Conservation (phyloP, 129 eudicot genomes). For the Arctium minus region DNA sequence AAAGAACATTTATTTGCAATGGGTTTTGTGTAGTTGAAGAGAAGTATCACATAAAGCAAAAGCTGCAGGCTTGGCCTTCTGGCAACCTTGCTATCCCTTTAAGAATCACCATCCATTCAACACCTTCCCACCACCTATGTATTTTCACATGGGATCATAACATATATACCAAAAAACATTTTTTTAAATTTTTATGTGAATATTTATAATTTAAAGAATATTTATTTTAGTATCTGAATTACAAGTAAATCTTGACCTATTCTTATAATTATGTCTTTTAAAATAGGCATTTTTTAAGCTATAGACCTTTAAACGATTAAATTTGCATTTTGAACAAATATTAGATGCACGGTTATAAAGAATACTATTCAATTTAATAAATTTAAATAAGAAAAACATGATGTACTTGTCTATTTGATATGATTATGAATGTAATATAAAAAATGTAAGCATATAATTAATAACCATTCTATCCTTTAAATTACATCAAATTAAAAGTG, state of each 20-base stretch:
- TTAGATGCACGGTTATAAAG: not conserved
- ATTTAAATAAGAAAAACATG: not conserved
- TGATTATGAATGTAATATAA: not conserved
- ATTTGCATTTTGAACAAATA: not conserved
- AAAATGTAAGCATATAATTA: not conserved
- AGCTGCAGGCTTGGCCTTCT: slow-evolving; percentile 31
- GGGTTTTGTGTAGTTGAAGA: slow-evolving; percentile 29
- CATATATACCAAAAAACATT: too few species aligned
- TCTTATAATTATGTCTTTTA: too few species aligned
- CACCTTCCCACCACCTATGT: slow-evolving; percentile 6
- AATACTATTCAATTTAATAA: not conserved
- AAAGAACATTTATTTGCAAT: not conserved
- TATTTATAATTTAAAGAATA: too few species aligned
- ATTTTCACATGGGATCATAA: not conserved
- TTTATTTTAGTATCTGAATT: too few species aligned
- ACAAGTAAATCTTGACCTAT: too few species aligned
- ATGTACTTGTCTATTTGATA: not conserved
- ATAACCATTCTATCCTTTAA: not conserved
- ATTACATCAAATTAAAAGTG: not conserved
- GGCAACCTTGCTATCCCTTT: slow-evolving; percentile 46
- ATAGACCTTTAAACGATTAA: not conserved
- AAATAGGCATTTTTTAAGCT: too few species aligned
- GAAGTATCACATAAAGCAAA: slow-evolving; percentile 36
- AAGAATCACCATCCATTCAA: slow-evolving; percentile 34
- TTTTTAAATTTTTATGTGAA: too few species aligned